Evolutionary conservation across 306 rosid species (phyloP), one percentile per base, ranked within the genome.

Genomic region (Lupinus albus): DNA sequence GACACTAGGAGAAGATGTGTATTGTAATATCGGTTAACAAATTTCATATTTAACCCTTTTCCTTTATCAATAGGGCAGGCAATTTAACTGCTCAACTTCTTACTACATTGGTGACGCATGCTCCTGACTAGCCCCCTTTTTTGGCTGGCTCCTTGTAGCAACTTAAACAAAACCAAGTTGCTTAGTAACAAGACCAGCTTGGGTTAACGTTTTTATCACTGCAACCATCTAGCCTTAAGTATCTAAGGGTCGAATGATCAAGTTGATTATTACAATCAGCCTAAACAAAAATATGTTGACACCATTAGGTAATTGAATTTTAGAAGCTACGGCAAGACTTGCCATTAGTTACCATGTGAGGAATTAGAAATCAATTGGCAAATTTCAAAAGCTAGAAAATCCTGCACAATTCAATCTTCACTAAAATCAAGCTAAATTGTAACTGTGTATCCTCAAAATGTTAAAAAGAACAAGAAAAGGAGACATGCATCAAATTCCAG

Each of bases 401-500:
- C 63, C 36, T 67, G 48, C 63, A 73, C 71, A 79, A 28, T 68
- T 67, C 61, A 73, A 62, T 38, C 75, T 58, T 68, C 56, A 54
- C 62, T 67, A 67, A 67, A 67, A 69, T 30, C 60, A 61, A 1
- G 33, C 65, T 67, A 67, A 49, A 53, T 2, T 33, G 12, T 41
- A 72, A 38, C 1, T 48, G 59, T 51, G 17, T 38, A 13, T 30
- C 67, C 48, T 50, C 36, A 35, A 14, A 66, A 12, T 67, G 50
- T 25, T 51, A 36, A 51, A 11, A n/a, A 38, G 32, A 12, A 51
- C 50, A 52, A 67, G 25, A 52, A 17, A 39, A 17, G 18, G 62
- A 8, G 15, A 67, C 51, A 39, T 32, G 62, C 11, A 46, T 78
- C 75, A 78, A 8, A 78, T 78, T 57, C 78, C 84, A 45, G 82